Percentiles rank a stretch among this genome's conserved stretches.
Conservation (phyloP, 1,284 basidiomycete genomes). For the Hypsizygus ulmarius region DNA sequence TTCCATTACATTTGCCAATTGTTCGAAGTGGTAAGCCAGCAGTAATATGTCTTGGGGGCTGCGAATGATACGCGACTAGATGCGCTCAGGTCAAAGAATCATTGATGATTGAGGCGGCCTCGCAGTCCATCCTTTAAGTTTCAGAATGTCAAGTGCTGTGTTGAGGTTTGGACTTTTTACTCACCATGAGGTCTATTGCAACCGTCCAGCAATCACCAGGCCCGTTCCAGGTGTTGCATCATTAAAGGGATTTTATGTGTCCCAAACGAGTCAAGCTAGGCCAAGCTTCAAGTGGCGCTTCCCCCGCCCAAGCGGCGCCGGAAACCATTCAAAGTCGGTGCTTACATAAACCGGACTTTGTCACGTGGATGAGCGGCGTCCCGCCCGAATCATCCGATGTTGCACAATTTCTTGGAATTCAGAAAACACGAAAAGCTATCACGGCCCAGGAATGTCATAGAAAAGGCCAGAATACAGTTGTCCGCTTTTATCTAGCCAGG, state of each 20-base stretch:
- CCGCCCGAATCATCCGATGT: background rate
- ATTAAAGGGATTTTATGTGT: too few species aligned
- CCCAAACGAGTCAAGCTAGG: background rate
- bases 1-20: too few species aligned
- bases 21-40: too few species aligned
- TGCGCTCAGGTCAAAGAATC: background rate
- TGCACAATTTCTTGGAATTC: too few species aligned
- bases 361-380: constrained; percentile 6
- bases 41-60: background rate
- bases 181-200: background rate
- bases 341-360: background rate
- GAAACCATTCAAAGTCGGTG: constrained; percentile 3
- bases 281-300: constrained; percentile 1
- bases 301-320: constrained; percentile 11
- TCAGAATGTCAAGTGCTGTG: background rate
- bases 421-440: too few species aligned
- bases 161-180: background rate
- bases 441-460: too few species aligned
- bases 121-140: background rate
- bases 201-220: background rate
- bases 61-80: background rate
- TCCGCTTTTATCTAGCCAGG: background rate
- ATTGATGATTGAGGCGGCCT: too few species aligned
- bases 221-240: background rate
- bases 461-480: background rate